Conservation (phyloP, 2,329 filamentous ascomycete genomes). For the Exophiala sp. region DNA sequence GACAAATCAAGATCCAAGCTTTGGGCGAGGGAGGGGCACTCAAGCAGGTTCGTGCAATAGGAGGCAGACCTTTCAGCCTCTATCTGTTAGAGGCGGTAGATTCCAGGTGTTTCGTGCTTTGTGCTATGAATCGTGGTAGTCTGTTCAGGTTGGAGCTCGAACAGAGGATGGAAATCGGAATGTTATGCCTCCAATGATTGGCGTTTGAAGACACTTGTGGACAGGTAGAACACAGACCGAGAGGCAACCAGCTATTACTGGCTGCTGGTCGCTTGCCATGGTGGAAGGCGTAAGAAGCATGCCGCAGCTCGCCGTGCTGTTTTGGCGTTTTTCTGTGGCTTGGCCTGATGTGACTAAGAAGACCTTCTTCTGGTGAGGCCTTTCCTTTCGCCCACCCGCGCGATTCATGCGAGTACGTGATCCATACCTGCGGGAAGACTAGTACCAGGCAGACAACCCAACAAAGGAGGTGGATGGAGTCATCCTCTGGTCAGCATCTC, state of each 20-base stretch:
- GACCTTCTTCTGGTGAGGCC: constrained; percentile 1
- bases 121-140: constrained; percentile 2
- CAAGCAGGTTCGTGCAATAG: constrained; percentile 9
- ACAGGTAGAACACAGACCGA: constrained; percentile 13
- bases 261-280: neutral
- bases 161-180: constrained; percentile 11
- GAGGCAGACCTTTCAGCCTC: constrained; percentile 20
- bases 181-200: constrained; percentile 3
- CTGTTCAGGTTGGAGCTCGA: constrained; percentile 7
- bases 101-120: constrained; percentile 9
- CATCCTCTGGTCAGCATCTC: constrained; percentile 3
- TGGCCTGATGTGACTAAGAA: constrained; percentile 20
- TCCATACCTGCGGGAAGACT: constrained; percentile 4
- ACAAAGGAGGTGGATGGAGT: constrained; percentile 11
- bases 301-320: constrained; percentile 16
- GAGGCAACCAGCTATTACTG: neutral
- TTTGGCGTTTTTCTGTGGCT: constrained; percentile 9
- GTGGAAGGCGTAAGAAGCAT: constrained; percentile 15
- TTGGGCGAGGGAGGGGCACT: constrained; percentile 13
- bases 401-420: neutral
- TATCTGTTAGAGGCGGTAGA: constrained; percentile 13
- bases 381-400: constrained; percentile 1
- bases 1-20: constrained; percentile 13
- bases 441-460: constrained; percentile 5
- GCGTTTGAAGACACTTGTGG: neutral